Percentiles rank a stretch among this genome's conserved stretches.
Conservation (phyloP, 345 rosid species). For the Syzygium oleosum region DNA sequence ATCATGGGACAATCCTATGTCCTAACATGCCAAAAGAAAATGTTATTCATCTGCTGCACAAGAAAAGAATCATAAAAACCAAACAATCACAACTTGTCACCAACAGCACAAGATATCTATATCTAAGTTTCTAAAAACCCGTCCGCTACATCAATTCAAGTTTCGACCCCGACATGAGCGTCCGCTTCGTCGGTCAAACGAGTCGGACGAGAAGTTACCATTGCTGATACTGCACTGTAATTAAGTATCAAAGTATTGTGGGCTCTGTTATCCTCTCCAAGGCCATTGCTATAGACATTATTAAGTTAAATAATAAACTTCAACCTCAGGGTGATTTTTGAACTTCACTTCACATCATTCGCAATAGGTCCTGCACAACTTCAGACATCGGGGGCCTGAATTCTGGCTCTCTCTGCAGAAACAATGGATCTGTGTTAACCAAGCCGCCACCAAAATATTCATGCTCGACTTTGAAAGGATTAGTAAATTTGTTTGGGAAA, state of each 20-base stretch:
- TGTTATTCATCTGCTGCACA: background rate
- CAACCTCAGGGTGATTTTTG: background rate
- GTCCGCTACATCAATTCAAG: background rate
- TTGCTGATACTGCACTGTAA: background rate
- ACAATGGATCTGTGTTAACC: background rate
- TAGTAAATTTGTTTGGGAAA: background rate
- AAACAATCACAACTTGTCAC: background rate
- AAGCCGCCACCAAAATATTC: background rate
- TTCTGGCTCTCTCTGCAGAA: conserved; percentile 70
- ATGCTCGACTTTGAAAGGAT: background rate
- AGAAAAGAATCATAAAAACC: background rate
- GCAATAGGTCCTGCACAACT: conserved; percentile 77
- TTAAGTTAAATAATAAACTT: background rate
- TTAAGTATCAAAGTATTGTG: background rate
- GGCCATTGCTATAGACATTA: background rate
- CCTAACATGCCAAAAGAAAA: background rate
- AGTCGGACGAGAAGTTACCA: background rate
- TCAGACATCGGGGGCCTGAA: conserved; percentile 85
- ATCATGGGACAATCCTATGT: background rate
- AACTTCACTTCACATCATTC: conserved; percentile 25
- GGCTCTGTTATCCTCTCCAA: background rate
- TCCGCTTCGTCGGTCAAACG: background rate
- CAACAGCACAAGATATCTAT: background rate
- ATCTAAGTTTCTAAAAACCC: background rate
- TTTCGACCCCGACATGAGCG: background rate